phyloP scores from a whole-genome alignment of 2,329 filamentous ascomycete genomes.

The Monilinia fructigena region DNA sequence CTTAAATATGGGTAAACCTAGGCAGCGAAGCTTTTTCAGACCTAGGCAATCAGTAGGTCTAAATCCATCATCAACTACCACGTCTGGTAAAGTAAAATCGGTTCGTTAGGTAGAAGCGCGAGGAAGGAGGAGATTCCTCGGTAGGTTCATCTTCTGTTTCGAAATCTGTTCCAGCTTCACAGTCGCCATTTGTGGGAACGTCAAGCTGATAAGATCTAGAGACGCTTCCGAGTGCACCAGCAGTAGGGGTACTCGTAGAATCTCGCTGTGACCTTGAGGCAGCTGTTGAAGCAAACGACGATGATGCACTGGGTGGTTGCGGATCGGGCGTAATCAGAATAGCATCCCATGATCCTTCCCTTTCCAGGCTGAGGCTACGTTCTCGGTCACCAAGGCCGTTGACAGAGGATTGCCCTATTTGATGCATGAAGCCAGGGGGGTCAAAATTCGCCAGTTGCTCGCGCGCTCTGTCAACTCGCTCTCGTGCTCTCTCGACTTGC shows the following conservation, averaged over 20 bases:
- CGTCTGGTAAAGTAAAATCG: no score
- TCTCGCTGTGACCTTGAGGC: constrained; percentile 32
- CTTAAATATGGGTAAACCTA: neutral
- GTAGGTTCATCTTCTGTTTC: no score
- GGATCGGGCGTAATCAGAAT: constrained; percentile 80
- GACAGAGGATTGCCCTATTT: constrained; percentile 40
- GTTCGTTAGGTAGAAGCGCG: neutral
- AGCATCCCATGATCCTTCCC: constrained; percentile 71
- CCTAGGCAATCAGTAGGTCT: neutral
- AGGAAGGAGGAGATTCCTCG: no score
- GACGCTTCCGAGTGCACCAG: constrained; percentile 28
- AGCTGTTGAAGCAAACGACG: constrained; percentile 62
- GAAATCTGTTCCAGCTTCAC: constrained; percentile 27
- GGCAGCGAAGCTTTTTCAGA: neutral
- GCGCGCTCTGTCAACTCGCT: neutral
- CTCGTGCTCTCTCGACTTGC: neutral
- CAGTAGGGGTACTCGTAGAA: constrained; percentile 36
- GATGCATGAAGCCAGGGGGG: constrained; percentile 19
- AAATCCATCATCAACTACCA: neutral
- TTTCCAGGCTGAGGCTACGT: constrained; percentile 72
- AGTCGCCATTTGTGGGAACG: constrained; percentile 31
- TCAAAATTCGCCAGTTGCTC: no score
- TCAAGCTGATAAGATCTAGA: constrained; percentile 19
- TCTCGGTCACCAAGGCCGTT: constrained; percentile 84
- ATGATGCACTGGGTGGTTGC: constrained; percentile 74